phyloP scores from a whole-genome alignment of 116 monocot genomes.

The Dioscorea cayenensis region DNA sequence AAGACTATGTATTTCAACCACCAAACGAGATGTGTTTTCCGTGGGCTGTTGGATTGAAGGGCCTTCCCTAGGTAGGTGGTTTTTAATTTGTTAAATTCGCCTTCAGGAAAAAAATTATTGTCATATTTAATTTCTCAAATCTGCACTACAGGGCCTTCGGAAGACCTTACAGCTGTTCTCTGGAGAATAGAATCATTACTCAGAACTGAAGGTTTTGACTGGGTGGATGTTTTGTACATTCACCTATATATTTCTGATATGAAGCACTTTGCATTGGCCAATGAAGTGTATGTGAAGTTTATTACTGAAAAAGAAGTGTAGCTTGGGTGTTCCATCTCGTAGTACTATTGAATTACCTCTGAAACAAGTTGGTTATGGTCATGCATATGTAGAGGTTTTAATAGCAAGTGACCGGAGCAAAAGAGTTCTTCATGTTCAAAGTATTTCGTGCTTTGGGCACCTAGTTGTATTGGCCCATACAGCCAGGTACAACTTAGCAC shows the following conservation, averaged over 20 bases:
- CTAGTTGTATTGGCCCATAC: constrained; percentile 98
- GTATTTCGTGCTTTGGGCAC: constrained; percentile 97
- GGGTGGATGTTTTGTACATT: constrained; percentile 80
- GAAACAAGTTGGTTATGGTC: constrained; percentile 41
- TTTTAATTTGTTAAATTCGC: background rate
- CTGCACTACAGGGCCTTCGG: constrained; percentile 39
- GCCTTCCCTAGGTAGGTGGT: constrained; percentile 39
- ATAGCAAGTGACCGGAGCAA: constrained; percentile 58
- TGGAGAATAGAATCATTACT: constrained; percentile 52
- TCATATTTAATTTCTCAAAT: background rate
- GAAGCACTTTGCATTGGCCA: constrained; percentile 62
- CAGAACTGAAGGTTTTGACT: constrained; percentile 48
- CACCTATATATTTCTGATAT: constrained; percentile 94
- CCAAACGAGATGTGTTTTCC: constrained; percentile 47
- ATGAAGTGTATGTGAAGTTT: constrained; percentile 79
- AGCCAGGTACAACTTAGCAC: constrained; percentile 43
- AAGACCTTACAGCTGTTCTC: constrained; percentile 46
- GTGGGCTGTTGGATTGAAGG: constrained; percentile 67
- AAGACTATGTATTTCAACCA: constrained; percentile 50
- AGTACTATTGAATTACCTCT: constrained; percentile 87
- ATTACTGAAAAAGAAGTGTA: constrained; percentile 74
- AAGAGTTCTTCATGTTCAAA: constrained; percentile 91
- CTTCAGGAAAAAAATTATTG: background rate
- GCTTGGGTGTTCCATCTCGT: constrained; percentile 82
- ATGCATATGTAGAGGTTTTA: constrained; percentile 74